Conservation (phyloP, 164 flowering plant genomes). For the Aristolochia contorta region DNA sequence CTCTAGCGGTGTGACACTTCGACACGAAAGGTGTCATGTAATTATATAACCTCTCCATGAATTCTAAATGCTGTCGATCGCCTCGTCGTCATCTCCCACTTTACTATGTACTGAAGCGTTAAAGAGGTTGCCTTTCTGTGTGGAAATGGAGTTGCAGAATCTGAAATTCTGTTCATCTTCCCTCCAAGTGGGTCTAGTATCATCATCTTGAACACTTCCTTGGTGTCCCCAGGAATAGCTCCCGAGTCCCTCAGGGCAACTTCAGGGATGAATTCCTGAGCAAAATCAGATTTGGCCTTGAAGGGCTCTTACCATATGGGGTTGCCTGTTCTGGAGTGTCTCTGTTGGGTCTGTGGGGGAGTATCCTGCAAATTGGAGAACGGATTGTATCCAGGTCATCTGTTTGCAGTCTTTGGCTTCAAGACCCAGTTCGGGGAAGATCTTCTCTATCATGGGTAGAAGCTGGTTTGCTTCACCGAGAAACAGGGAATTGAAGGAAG, state of each 20-base stretch:
- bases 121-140: constrained; percentile 9
- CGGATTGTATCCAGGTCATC: too few relatives aligned
- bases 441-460: too few relatives aligned
- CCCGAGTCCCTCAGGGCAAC: constrained; percentile 5
- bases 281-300: constrained; percentile 10
- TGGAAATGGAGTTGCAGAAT: constrained; percentile 15
- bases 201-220: too few relatives aligned
- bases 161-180: constrained; percentile 10
- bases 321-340: too few relatives aligned
- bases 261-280: background rate
- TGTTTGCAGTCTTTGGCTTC: too few relatives aligned
- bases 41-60: constrained; percentile 10
- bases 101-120: constrained; percentile 10
- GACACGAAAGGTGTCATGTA: constrained; percentile 17
- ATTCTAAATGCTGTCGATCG: background rate
- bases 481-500: too few relatives aligned
- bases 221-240: background rate
- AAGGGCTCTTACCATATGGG: background rate
- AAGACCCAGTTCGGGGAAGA: too few relatives aligned
- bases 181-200: constrained; percentile 22
- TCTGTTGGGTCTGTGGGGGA: too few relatives aligned
- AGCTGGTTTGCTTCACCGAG: too few relatives aligned
- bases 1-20: too few relatives aligned
- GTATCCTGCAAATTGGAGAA: too few relatives aligned
- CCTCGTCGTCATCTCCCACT: constrained; percentile 9